Conservation (phyloP, 805 yeast genomes). For the Clavispora carvajalis region DNA sequence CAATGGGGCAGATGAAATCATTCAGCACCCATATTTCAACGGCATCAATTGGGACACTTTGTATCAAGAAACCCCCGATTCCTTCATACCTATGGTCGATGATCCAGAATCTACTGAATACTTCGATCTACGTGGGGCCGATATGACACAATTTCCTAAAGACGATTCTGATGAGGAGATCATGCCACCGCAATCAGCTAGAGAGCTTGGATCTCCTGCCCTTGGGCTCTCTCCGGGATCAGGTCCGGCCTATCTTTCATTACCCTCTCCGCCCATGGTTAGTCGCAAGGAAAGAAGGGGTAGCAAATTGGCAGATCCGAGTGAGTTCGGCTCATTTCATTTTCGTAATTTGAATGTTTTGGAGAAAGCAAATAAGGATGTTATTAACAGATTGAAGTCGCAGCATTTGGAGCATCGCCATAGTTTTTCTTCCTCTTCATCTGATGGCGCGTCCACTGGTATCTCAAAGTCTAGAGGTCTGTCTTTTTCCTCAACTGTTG, state of each 20-base stretch:
- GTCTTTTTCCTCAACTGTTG: slow-evolving; percentile 21
- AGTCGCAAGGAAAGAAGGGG: slow-evolving; percentile 62
- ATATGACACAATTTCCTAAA: slow-evolving; percentile 53
- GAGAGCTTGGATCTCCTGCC: slow-evolving; percentile 14
- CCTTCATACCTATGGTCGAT: slow-evolving; percentile 75
- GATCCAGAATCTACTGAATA: slow-evolving; percentile 88
- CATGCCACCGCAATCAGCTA: slow-evolving; percentile 8
- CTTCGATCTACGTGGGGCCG: slow-evolving; percentile 88
- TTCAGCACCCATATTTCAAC: slow-evolving; percentile 69
- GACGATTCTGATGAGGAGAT: slow-evolving; percentile 36
- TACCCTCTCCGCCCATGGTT: slow-evolving; percentile 16
- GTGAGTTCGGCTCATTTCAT: slow-evolving; percentile 88
- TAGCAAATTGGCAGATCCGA: slow-evolving; percentile 63
- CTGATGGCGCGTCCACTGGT: slow-evolving; percentile 34
- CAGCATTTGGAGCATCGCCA: slow-evolving; percentile 68
- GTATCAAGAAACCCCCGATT: slow-evolving; percentile 58
- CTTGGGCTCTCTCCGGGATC: background rate
- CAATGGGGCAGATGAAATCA: slow-evolving; percentile 77
- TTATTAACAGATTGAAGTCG: slow-evolving; percentile 75
- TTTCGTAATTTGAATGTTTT: slow-evolving; percentile 84
- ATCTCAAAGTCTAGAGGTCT: slow-evolving; percentile 30
- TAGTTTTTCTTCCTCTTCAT: slow-evolving; percentile 46
- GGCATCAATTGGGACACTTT: slow-evolving; percentile 71
- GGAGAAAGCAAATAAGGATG: slow-evolving; percentile 92
- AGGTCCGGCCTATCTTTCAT: slow-evolving; percentile 11